These are phyloP conservation scores for Euphorbia celastroides DNA, from an alignment of 441 rosid genomes.

Conservation along the genomic window DNA sequence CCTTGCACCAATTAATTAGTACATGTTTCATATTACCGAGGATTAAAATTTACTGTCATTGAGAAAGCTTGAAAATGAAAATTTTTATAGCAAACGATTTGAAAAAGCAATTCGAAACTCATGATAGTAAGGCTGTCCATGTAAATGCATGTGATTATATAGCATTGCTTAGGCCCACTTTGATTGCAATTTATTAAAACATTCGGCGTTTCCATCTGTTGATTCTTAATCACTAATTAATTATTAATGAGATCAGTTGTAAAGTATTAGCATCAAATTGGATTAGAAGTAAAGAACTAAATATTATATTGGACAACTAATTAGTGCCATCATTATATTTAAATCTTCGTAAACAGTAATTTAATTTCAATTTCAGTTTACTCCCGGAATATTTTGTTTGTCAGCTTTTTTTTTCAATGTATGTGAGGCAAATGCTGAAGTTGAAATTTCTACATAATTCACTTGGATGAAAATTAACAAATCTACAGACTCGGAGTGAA, in stretches of 20 bases:
- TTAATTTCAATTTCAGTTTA: too few relatives aligned
- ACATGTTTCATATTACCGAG: too few relatives aligned
- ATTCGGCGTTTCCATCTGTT: conserved; percentile 7
- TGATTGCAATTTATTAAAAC: conserved; percentile 3
- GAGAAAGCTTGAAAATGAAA: too few relatives aligned
- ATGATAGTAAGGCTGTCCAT: too few relatives aligned
- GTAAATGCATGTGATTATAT: background rate
- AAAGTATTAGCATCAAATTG: conserved; percentile 5
- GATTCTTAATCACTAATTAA: background rate
- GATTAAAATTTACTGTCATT: too few relatives aligned
- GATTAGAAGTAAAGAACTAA: conserved; percentile 12
- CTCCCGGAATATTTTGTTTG: background rate
- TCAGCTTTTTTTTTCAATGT: background rate
- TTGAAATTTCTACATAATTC: too few relatives aligned
- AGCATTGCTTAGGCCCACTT: conserved; percentile 4
- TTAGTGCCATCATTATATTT: background rate
- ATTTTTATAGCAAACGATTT: too few relatives aligned
- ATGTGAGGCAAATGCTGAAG: too few relatives aligned
- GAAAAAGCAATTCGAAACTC: too few relatives aligned
- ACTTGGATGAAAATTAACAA: too few relatives aligned
- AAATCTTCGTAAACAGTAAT: background rate
- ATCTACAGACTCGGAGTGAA: too few relatives aligned
- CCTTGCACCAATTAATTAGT: too few relatives aligned
- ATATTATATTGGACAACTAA: conserved; percentile 9
- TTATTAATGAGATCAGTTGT: background rate